phyloP scores from a whole-genome alignment of 352 stramenopile species.

The Phytophthora quininea region DNA sequence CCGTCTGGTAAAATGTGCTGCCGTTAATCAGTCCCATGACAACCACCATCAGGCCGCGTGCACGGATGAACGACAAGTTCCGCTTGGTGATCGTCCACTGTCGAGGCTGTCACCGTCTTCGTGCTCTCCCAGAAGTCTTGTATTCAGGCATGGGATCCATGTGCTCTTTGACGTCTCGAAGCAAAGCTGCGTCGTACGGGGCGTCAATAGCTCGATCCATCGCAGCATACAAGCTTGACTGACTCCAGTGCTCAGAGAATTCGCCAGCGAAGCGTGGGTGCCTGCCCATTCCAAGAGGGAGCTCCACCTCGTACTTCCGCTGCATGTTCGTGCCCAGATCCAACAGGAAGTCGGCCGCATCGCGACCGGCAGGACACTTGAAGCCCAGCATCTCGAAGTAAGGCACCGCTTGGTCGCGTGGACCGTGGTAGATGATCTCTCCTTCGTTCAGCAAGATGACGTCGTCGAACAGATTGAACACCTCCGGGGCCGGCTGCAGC shows the following conservation, averaged over 20 bases:
- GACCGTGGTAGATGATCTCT: slow-evolving; percentile 67
- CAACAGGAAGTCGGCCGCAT: slow-evolving; percentile 60
- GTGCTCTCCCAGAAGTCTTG: slow-evolving; percentile 35
- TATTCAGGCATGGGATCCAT: slow-evolving; percentile 65
- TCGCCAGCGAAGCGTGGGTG: slow-evolving; percentile 30
- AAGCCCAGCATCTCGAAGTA: slow-evolving; percentile 54
- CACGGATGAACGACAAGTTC: slow-evolving; percentile 43
- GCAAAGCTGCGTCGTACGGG: slow-evolving; percentile 14
- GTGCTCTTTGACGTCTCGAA: slow-evolving; percentile 67
- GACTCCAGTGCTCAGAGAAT: slow-evolving; percentile 27
- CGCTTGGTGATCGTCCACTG: slow-evolving; percentile 56
- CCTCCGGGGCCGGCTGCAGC: slow-evolving; percentile 59
- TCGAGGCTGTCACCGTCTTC: slow-evolving; percentile 31
- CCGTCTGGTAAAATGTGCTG: slow-evolving; percentile 54
- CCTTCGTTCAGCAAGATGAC: slow-evolving; percentile 65
- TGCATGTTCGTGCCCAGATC: slow-evolving; percentile 55
- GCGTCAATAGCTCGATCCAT: slow-evolving; percentile 14
- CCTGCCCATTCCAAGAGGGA: slow-evolving; percentile 11
- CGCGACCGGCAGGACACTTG: slow-evolving; percentile 43
- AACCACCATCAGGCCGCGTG: slow-evolving; percentile 41
- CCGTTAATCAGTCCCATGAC: slow-evolving; percentile 58
- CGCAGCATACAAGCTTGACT: slow-evolving; percentile 16
- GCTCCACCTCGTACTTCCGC: slow-evolving; percentile 34
- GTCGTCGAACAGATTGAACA: slow-evolving; percentile 65
- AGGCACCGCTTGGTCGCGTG: slow-evolving; percentile 32